These are phyloP conservation scores for Claviceps cyperi DNA, from an alignment of 2,329 filamentous ascomycete genomes.

Conservation along the genomic window DNA sequence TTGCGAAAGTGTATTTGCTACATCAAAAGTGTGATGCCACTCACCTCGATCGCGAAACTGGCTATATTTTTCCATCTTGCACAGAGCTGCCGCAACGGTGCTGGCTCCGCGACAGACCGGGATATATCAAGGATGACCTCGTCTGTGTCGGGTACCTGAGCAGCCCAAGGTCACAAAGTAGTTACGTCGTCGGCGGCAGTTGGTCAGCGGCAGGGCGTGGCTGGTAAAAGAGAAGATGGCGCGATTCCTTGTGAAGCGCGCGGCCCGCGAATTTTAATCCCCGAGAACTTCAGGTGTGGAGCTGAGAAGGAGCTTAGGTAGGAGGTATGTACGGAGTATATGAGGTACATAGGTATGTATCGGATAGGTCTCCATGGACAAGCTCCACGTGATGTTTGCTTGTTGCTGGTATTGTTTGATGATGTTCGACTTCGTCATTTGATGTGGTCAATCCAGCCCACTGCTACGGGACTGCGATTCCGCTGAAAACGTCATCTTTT, in stretches of 20 bases:
- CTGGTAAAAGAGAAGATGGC: neutral
- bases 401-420: too few relatives aligned
- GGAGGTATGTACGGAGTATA: too few relatives aligned
- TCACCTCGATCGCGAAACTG: slow-evolving; percentile 81
- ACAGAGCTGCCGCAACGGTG: too few relatives aligned
- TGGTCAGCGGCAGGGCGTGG: neutral
- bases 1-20: neutral
- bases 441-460: too few relatives aligned
- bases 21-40: neutral
- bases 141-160: neutral
- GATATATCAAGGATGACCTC: neutral
- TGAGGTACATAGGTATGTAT: too few relatives aligned
- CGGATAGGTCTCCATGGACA: too few relatives aligned
- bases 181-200: neutral
- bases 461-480: neutral
- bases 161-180: neutral
- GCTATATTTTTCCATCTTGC: slow-evolving; percentile 83
- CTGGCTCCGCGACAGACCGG: neutral
- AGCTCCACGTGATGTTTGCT: too few relatives aligned
- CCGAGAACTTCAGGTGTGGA: too few relatives aligned
- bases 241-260: neutral
- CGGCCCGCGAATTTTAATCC: too few relatives aligned
- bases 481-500: slow-evolving; percentile 1
- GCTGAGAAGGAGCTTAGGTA: too few relatives aligned
- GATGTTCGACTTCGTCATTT: too few relatives aligned